Base-by-base conservation (phyloP, 306 rosid species). In the Lathyrus oleraceus region DNA sequence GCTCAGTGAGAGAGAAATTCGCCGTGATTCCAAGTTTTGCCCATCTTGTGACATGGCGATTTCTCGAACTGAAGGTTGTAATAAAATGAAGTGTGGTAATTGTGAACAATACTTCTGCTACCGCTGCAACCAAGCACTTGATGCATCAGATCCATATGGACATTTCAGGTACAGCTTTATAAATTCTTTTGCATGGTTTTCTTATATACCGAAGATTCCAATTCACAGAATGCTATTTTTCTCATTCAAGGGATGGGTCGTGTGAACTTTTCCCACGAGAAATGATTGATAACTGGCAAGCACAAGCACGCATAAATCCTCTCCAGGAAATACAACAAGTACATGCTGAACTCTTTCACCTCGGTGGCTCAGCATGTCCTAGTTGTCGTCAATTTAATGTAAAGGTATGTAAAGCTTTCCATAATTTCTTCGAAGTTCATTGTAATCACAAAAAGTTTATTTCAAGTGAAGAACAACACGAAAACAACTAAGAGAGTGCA, bases 41-140 rank as follows among this genome's bases (percentile, higher is more conserved):
- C 98, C 98, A 10, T 84, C 84, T 45, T 93, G 98, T 83, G 76
- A 82, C 67, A 87, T 87, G 84, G 97, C 97, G 25, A 93, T 93
- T 78, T 88, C 92, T 32, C 84, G 83, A 76, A 82, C 76, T 20
- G 97, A 78, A 54, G 98, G 97, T 61, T 93, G 98, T 80, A 93
- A 93, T 85, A 93, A 93, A 85, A 93, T 87, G 97, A 84, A 76
- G 69, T 93, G 98, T 53, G 38, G 81, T 27, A 93, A 93, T 64
- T 93, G 98, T 72, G 91, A 74, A 61, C 77, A 88, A 44, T 86
- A 82, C 75, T 93, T 93, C 77, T 93, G 98, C 81, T 93, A 93
- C 82, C 83, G 78, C 16, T 93, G 98, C 82, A 85, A 83, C 86
- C 81, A 85, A 76, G 83, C 78, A 25, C 77, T 92, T 72, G 89